Evolutionary conservation across 2,329 filamentous ascomycete genomes (phyloP), one percentile per base, ranked within the genome.

Genomic region (Xylariaceae sp.): DNA sequence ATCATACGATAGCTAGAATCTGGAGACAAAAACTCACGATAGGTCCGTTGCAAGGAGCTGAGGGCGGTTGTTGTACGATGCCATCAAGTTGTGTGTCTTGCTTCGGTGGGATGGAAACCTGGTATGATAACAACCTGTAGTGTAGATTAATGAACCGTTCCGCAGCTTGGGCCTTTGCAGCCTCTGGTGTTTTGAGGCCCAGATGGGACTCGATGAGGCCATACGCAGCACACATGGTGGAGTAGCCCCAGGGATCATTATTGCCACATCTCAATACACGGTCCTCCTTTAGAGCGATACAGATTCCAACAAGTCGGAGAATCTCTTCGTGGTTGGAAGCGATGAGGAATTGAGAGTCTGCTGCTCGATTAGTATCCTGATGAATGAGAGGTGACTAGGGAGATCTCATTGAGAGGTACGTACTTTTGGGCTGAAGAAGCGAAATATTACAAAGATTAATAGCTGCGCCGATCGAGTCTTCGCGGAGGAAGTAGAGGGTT

Each of bases 181-280:
- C 73, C 60, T 83, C 79, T 12, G 76, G 65, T 6, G 80, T 76
- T 70, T 83, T 84, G 55, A 76, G 76, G 31, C 78, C 80, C 11
- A 84, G 70, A 57, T 85, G 81, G 0, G 80, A 78, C 66, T 84
- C 80, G 29, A 84, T 71, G 7, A 85, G 72, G 2, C 81, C 81
- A 30, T 79, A 73, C 1, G 81, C 80, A 2, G 80, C 79, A 60
- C 80, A 84, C 77, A 84, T 81, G 65, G 83, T 83, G 53, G 78
- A 80, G 66, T 84, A 83, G 19, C 80, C 80, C 81, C 81, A 84
- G 0, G 81, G 81, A 64, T 85, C 81, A 62, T 83, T 81, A 69
- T 84, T 84, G 12, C 81, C 81, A 58, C 80, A 83, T n/a, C 80
- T 73, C 29, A 85, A 67, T 6, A 84, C 75, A 1, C 80, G 76